Evolutionary conservation across 2,329 filamentous ascomycete genomes (phyloP), one percentile per base, ranked within the genome.

Genomic region (Penicillium sp.): DNA sequence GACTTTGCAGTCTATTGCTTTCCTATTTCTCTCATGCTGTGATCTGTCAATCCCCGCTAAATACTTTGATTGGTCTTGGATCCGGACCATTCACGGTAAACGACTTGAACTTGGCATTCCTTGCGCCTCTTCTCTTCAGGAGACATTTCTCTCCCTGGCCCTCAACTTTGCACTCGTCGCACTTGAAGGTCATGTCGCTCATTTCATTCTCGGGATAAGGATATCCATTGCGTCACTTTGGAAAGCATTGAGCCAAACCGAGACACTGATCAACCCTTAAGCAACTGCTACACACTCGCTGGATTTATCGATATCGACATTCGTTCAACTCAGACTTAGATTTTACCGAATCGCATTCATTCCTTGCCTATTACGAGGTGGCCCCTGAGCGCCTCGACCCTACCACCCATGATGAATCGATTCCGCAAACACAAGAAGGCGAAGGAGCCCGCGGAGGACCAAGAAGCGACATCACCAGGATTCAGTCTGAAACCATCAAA

Each of bases 401-500:
- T 31, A 45, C 21, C 23, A 54, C 33, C 41, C 58, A 66, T 54
- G 55, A 78, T 78, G 75, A 76, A 78, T 65, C 71, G 73, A 41
- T 77, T 78, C 56, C 71, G 75, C 55, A 77, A 72, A 50, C 67
- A 68, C 49, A 78, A 74, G 64, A 78, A 77, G 69, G 58, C 69
- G 59, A 73, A 69, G 61, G 68, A 70, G 38, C 56, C 58, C 45
- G 53, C 50, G 58, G 70, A 68, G 35, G 64, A 58, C 15, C 39
- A 60, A 25, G 69, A 71, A 23, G 85, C 87, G 55, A 65, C 66
- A 8, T 58, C 73, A 2, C 66, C 73, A 25, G 64, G 70, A 8
- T 69, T 76, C 36, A 68, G 66, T 31, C 66, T 72, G 44, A 75
- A 72, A 60, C 64, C 73, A n/a, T 73, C 76, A 47, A 85, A 83